phyloP scores from a whole-genome alignment of 768 basidiomycete genomes.

The Exidia glandulosa region DNA sequence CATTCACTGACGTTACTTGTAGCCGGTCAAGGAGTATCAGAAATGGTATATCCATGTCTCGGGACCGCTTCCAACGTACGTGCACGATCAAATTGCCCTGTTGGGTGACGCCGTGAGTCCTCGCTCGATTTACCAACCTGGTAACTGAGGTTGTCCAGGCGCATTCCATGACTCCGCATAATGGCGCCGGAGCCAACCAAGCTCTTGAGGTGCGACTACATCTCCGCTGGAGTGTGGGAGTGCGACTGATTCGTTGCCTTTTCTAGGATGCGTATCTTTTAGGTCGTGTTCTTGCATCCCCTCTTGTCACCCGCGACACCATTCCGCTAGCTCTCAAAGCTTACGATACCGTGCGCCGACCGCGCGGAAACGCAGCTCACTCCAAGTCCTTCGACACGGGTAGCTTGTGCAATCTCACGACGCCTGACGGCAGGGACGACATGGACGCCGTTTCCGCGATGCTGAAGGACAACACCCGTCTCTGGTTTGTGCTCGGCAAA shows the following conservation, averaged over 20 bases:
- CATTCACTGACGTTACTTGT: neutral
- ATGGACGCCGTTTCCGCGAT: neutral
- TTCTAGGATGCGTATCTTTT: neutral
- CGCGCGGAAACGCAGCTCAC: neutral
- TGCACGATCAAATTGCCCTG: conserved; percentile 14
- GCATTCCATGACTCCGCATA: neutral
- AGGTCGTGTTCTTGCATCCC: neutral
- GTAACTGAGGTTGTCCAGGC: neutral
- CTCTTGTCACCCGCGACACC: neutral
- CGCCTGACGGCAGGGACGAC: neutral
- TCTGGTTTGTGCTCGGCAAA: neutral
- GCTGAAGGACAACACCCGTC: neutral
- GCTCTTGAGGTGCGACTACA: neutral
- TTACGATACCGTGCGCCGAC: neutral
- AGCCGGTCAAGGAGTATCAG: conserved; percentile 6
- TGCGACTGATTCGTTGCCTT: neutral
- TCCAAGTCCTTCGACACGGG: neutral
- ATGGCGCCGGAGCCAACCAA: neutral
- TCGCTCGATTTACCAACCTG: neutral
- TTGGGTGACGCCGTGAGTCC: conserved; percentile 20
- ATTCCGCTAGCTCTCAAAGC: neutral
- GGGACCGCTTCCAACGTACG: conserved; percentile 13
- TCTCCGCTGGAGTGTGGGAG: neutral
- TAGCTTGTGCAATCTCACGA: neutral
- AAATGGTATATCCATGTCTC: conserved; percentile 16